Base-by-base conservation (phyloP, 2,329 filamentous ascomycete species). In the Trichoderma sp. region DNA sequence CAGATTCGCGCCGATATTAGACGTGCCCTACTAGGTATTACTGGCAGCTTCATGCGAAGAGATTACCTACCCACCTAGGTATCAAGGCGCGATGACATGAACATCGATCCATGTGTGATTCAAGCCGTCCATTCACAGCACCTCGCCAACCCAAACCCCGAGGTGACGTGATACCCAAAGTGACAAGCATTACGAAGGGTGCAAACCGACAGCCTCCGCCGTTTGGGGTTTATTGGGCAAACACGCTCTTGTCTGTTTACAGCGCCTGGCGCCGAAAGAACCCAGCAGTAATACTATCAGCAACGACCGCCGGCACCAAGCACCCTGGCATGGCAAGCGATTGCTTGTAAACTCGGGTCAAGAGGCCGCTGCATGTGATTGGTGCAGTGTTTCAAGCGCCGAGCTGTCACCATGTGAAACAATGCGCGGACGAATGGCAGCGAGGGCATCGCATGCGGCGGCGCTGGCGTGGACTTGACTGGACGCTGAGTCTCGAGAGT, bases 371-470 rank as follows among this genome's bases (percentile, higher is more conserved):
- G 61, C 44, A 34, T 34, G 19, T 63, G 62, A 64, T 64, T 64
- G 52, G 62, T 45, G 54, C 43, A 48, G 34, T 45, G 62, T 64
- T 59, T 64, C 62, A 59, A 64, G 62, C 62, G 62, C 62, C 62
- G 45, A 34, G 44, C 62, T 58, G 45, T 64, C 45, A 57, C 54
- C 45, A 51, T 45, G 45, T 58, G 54, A 64, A 58, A 64, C 54
- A 51, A 26, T 15, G 39, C 48, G 62, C 61, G 28, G 51, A n/a
- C 47, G 50, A 63, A 52, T 55, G 43, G 60, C 50, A 26, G 47
- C 17, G 57, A 59, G 56, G 57, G 9, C 26, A 52, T 54, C 28
- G 19, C 30, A 28, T 44, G 39, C 21, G 17, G 5, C n/a, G 47
- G 26, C 30, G 51, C 26, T 43, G 51, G 47, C 21, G 15, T 28